A percentile compares a stretch with the other conserved stretches of the same genome.
These are phyloP conservation scores for Endoconidiophora polonica DNA, from an alignment of 2,329 filamentous ascomycete genomes.

Conservation along the genomic window DNA sequence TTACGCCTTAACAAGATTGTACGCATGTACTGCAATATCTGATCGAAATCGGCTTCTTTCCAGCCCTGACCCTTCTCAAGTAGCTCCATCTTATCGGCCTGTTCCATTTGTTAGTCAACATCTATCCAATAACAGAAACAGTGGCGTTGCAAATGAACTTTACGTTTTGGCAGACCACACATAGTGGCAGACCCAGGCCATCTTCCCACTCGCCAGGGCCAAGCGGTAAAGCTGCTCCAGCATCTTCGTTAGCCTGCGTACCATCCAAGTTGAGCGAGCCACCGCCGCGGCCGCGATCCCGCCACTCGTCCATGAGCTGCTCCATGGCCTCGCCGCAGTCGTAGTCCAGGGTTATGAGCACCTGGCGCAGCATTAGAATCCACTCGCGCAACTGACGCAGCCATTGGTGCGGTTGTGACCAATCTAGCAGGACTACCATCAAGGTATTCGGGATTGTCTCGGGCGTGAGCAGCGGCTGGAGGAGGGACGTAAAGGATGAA, in stretches of 20 bases:
- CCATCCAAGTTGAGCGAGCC: constrained; percentile 46
- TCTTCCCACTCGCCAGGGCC: constrained; percentile 91
- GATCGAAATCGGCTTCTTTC: constrained; percentile 95
- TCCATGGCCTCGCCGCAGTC: constrained; percentile 73
- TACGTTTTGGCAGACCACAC: constrained; percentile 92
- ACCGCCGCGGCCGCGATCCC: constrained; percentile 54
- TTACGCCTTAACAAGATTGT: constrained; percentile 75
- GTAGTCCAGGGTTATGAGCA: constrained; percentile 55
- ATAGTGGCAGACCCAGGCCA: constrained; percentile 68
- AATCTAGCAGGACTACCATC: constrained; percentile 84
- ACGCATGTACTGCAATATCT: constrained; percentile 80
- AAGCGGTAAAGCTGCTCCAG: constrained; percentile 55
- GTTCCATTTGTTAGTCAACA: constrained; percentile 8
- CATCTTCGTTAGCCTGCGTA: constrained; percentile 43
- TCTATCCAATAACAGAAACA: neutral
- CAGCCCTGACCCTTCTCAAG: constrained; percentile 80
- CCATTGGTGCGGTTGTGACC: constrained; percentile 89
- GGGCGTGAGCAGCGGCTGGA: constrained; percentile 70
- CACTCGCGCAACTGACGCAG: constrained; percentile 75
- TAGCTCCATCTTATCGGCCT: constrained; percentile 79
- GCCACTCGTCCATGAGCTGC: constrained; percentile 66
- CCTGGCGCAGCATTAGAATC: constrained; percentile 67
- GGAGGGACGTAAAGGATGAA: constrained; percentile 62
- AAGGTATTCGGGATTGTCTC: constrained; percentile 73
- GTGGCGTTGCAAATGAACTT: constrained; percentile 18